phyloP scores from a whole-genome alignment of 2,329 filamentous ascomycete genomes.

The Cercospora berteroae region DNA sequence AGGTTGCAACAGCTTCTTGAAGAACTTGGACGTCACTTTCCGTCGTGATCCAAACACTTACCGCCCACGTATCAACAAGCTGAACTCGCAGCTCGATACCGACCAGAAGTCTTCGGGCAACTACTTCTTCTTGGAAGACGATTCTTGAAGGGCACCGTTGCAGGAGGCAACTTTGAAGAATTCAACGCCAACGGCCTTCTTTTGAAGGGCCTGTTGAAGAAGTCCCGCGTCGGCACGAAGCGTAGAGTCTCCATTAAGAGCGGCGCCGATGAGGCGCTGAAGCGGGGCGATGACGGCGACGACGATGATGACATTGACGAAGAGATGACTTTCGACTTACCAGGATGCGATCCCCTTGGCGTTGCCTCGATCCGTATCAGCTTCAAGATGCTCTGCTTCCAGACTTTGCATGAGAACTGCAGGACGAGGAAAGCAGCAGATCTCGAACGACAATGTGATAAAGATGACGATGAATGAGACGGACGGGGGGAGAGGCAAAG shows the following conservation, averaged over 20 bases:
- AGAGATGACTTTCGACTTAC: conserved; percentile 18
- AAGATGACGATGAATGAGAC: neutral
- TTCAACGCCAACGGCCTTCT: conserved; percentile 11
- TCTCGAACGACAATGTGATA: neutral
- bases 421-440: neutral
- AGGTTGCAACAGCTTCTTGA: conserved; percentile 93
- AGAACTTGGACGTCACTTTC: conserved; percentile 97
- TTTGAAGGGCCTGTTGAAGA: conserved; percentile 12
- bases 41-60: conserved; percentile 94
- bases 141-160: conserved; percentile 57
- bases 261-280: conserved; percentile 55
- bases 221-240: conserved; percentile 29
- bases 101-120: conserved; percentile 94
- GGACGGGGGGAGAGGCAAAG: neutral
- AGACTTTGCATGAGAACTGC: neutral
- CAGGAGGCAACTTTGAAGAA: conserved; percentile 6
- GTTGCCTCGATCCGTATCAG: neutral
- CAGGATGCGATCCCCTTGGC: neutral
- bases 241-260: conserved; percentile 34
- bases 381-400: neutral
- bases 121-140: conserved; percentile 97
- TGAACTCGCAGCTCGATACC: conserved; percentile 91
- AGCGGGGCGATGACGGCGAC: conserved; percentile 62
- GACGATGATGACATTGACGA: conserved; percentile 52
- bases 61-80: conserved; percentile 98